These are phyloP conservation scores for Trapa bicornis DNA, from an alignment of 345 rosid genomes.

Conservation along the genomic window DNA sequence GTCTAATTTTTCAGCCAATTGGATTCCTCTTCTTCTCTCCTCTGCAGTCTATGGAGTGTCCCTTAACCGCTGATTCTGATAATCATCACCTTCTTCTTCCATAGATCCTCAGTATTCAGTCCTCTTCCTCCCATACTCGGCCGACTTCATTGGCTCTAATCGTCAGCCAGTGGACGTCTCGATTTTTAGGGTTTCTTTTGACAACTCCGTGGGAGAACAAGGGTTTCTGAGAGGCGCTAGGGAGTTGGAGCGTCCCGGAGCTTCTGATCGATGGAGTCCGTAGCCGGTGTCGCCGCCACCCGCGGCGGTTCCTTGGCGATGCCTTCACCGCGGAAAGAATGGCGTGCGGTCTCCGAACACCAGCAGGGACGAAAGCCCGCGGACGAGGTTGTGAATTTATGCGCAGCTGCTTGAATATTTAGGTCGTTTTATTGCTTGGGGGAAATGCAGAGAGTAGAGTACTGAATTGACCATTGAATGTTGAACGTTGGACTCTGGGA, in stretches of 20 bases:
- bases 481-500: not conserved
- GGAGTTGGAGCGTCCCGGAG: conserved; percentile 4
- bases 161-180: not conserved
- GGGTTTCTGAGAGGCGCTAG: conserved; percentile 1
- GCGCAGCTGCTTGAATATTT: not conserved
- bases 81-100: conserved; percentile 4
- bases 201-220: not conserved
- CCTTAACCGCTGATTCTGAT: not conserved
- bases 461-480: not conserved
- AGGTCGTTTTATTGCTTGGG: not conserved
- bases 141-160: not conserved
- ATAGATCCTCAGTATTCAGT: not conserved
- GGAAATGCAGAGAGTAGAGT: not conserved
- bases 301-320: conserved; percentile 62
- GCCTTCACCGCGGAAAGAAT: conserved; percentile 60
- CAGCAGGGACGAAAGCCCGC: conserved; percentile 36
- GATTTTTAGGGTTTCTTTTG: not conserved
- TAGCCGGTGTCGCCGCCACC: conserved; percentile 25
- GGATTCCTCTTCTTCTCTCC: too few relatives aligned
- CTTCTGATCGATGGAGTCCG: conserved; percentile 1
- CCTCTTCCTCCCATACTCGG: not conserved
- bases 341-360: conserved; percentile 85
- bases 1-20: too few relatives aligned
- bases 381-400: conserved; percentile 32
- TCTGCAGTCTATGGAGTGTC: not conserved